phyloP scores from a whole-genome alignment of 441 rosid genomes.

The Bruguiera hainesii region DNA sequence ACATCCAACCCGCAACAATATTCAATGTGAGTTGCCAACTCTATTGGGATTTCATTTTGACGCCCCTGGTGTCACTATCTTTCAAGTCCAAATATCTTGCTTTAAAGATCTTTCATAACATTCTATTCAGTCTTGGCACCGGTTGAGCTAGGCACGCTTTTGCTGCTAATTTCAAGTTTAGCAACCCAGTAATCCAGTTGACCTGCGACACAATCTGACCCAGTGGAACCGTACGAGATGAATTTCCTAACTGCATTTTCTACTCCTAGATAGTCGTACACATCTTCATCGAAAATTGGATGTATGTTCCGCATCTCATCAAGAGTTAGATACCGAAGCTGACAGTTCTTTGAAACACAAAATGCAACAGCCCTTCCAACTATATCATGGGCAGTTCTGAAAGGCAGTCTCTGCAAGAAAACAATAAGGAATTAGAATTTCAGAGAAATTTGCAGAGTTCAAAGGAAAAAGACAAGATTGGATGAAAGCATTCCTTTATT shows the following conservation, averaged over 20 bases:
- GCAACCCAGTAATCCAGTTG: slow-evolving; percentile 69
- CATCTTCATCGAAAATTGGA: slow-evolving; percentile 72
- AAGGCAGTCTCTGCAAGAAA: slow-evolving; percentile 68
- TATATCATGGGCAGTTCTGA: slow-evolving; percentile 87
- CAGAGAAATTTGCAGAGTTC: background rate
- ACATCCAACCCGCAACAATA: no score
- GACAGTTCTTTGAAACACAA: slow-evolving; percentile 66
- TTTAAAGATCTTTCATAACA: no score
- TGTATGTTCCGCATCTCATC: slow-evolving; percentile 62
- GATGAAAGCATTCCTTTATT: background rate
- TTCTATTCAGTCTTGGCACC: no score
- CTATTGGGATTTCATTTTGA: no score
- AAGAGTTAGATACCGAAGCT: slow-evolving; percentile 66
- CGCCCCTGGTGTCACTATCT: no score
- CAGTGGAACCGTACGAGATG: slow-evolving; percentile 86
- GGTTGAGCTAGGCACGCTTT: slow-evolving; percentile 10
- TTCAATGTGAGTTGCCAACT: no score
- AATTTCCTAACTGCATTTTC: slow-evolving; percentile 83
- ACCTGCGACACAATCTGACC: slow-evolving; percentile 56
- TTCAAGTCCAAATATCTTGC: no score
- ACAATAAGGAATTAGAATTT: background rate
- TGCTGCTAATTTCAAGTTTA: slow-evolving; percentile 43
- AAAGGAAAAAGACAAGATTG: background rate
- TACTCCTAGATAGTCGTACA: slow-evolving; percentile 73
- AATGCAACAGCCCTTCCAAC: slow-evolving; percentile 82